Evolutionary conservation across 2,329 filamentous ascomycete species (phyloP).

Genomic region (Alternaria gansuensis): DNA sequence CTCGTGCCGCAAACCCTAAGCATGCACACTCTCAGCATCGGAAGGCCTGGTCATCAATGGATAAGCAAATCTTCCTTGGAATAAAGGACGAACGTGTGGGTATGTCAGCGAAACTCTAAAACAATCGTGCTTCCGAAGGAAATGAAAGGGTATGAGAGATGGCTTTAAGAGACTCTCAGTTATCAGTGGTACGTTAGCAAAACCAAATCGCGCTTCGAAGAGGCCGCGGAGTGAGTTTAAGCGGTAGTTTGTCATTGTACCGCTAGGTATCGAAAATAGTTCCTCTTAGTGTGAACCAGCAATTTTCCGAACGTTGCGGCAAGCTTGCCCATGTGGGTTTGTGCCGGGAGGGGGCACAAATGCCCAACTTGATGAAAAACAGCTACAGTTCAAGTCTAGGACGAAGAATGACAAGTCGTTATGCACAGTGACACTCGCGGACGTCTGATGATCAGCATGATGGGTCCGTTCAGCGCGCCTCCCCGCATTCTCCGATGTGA

Average conservation of each 20-base stretch:
- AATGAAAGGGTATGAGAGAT: not conserved
- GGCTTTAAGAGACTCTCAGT: not conserved
- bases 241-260: not conserved
- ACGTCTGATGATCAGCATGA: not conserved
- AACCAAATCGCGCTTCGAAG: not conserved
- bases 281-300: not conserved
- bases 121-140: not conserved
- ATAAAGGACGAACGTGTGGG: not conserved
- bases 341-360: not conserved
- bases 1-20: not conserved
- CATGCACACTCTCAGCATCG: slow-evolving; percentile 1
- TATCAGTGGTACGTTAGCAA: not conserved
- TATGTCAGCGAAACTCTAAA: slow-evolving; percentile 20
- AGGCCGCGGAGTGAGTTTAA: not conserved
- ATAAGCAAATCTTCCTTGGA: slow-evolving; percentile 36
- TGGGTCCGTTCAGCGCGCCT: slow-evolving; percentile 19
- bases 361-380: not conserved
- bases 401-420: not conserved
- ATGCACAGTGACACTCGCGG: not conserved
- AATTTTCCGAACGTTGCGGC: not conserved
- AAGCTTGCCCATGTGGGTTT: not conserved
- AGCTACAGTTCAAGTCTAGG: not conserved
- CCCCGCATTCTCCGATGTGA: slow-evolving; percentile 28
- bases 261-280: not conserved
- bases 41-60: slow-evolving; percentile 20